Percentiles rank a stretch among this genome's conserved stretches.
Conservation (phyloP, 305 asterid species). For the Lippia alba region DNA sequence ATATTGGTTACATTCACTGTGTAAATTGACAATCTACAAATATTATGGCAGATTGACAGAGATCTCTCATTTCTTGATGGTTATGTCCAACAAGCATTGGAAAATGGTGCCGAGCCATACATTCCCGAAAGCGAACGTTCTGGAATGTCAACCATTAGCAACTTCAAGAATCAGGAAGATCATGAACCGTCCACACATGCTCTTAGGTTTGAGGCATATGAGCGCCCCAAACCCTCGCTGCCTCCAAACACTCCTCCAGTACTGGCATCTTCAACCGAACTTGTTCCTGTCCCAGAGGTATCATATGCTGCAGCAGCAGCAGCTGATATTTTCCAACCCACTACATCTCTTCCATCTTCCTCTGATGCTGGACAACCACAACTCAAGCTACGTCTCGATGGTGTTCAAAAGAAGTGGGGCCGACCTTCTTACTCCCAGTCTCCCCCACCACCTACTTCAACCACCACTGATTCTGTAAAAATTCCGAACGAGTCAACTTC, state of each 20-base stretch:
- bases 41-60: slow-evolving; percentile 72
- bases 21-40: neutral
- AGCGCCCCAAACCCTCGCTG: slow-evolving; percentile 74
- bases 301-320: slow-evolving; percentile 37
- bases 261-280: slow-evolving; percentile 64
- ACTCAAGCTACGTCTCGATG: slow-evolving; percentile 87
- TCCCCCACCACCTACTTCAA: slow-evolving; percentile 61
- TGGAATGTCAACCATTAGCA: slow-evolving; percentile 56
- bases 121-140: slow-evolving; percentile 74
- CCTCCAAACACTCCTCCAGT: slow-evolving; percentile 56
- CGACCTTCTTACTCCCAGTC: slow-evolving; percentile 69
- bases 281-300: slow-evolving; percentile 79
- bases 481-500: slow-evolving; percentile 57
- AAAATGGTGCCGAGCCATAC: slow-evolving; percentile 89
- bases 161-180: slow-evolving; percentile 70
- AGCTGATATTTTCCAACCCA: slow-evolving; percentile 49
- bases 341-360: slow-evolving; percentile 48
- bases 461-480: slow-evolving; percentile 46
- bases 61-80: slow-evolving; percentile 74
- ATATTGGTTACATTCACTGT: neutral
- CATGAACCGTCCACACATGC: slow-evolving; percentile 69
- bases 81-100: slow-evolving; percentile 73
- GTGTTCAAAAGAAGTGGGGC: slow-evolving; percentile 97
- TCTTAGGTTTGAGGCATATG: slow-evolving; percentile 95
- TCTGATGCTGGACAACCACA: slow-evolving; percentile 63